Evolutionary conservation across 1,284 basidiomycete species (phyloP), one percentile per base, ranked within the genome.

Genomic region (Malassezia cuniculi): DNA sequence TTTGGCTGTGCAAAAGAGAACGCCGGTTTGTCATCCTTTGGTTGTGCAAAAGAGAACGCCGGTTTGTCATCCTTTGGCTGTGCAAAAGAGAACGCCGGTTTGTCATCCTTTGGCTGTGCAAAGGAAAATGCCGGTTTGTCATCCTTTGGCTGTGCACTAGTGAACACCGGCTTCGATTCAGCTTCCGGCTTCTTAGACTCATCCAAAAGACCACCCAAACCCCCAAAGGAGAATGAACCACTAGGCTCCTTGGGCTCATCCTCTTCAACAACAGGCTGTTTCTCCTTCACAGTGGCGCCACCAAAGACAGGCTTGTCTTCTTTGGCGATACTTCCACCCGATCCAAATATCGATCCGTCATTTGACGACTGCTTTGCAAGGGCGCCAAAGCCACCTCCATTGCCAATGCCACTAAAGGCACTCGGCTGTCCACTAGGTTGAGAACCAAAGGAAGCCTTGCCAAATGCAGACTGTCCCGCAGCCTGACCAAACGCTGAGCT

Each of bases 381-480:
- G 15, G 36, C 36, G 24, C 27, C 27, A 11, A 37, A 37, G 2
- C 21, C 36, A 3, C 12, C n/a, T 5, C 27, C n/a, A 3, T 16
- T 29, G 11, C 27, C 36, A 24, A 26, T 11, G 1, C 27, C 8
- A 16, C 28, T 26, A 14, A 33, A 36, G 19, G 38, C 38, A 24
- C 22, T 40, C 5, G 31, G 31, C 16, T 19, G 26, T 2, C 49
- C 30, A 60, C 62, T 7, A 52, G 54, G 0, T 57, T 50, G 1
- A 44, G 22, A 18, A 50, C n/a, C 36, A n/a, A 47, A 20, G 17
- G 57, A 35, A 12, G 65, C 40, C 6, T 54, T 43, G 16, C 70
- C 70, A 36, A 71, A 71, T 4, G 59, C 66, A 3, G 70, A 66
- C 12, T 50, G 12, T 2, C 11, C 36, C 6, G 44, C 45, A 10